phyloP scores from a whole-genome alignment of 169 alveolate species.

The Perkinsus marinus region DNA sequence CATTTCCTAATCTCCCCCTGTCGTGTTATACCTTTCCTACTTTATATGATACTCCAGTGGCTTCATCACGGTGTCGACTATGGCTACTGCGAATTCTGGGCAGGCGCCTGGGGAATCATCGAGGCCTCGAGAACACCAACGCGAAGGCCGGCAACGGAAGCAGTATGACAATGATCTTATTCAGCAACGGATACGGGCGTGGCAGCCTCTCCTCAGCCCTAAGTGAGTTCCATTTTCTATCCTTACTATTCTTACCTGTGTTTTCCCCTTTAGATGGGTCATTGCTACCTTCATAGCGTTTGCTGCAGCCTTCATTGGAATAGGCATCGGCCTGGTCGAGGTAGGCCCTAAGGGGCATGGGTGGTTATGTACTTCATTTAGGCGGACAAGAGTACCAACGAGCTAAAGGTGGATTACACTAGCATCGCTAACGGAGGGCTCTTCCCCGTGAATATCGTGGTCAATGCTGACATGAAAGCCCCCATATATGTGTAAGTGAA shows the following conservation, averaged over 20 bases:
- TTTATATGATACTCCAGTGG: no score
- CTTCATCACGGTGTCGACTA: no score
- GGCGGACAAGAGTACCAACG: constrained; percentile 10
- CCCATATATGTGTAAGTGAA: constrained; percentile 9
- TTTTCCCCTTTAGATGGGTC: constrained; percentile 48
- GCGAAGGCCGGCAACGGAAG: not conserved
- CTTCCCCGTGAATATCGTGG: constrained; percentile 12
- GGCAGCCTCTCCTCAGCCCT: constrained; percentile 76
- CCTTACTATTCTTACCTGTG: no score
- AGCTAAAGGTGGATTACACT: not conserved
- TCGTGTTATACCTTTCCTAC: no score
- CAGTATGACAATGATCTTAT: constrained; percentile 2
- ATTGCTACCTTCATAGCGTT: constrained; percentile 43
- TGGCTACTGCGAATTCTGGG: no score
- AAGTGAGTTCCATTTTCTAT: constrained; percentile 5
- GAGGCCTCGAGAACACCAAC: not conserved
- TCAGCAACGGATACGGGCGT: constrained; percentile 68
- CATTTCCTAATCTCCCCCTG: no score
- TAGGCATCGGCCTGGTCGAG: constrained; percentile 35
- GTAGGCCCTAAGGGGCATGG: constrained; percentile 2
- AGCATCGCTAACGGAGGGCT: not conserved
- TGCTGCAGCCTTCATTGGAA: constrained; percentile 34
- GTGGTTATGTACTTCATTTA: not conserved
- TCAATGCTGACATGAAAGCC: constrained; percentile 31
- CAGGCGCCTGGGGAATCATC: not conserved